Evolutionary conservation across 371 early-diverging fungal species (phyloP).

Genomic region (Syncephalastrum contaminatum): DNA sequence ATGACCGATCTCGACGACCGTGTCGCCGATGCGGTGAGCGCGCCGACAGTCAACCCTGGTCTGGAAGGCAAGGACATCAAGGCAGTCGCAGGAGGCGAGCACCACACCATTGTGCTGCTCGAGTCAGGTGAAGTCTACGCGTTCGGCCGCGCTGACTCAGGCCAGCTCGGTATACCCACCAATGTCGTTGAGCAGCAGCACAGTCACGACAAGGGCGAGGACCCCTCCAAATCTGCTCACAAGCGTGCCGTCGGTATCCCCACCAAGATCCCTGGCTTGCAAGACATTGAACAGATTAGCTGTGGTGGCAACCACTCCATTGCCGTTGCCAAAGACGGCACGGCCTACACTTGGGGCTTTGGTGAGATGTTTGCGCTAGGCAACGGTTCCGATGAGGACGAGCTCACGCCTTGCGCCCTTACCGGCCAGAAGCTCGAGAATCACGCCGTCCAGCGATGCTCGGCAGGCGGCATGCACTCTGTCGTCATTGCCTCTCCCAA

Average conservation of each 20-base stretch:
- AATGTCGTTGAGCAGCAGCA: constrained; percentile 24
- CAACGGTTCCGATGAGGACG: constrained; percentile 74
- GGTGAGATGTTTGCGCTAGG: constrained; percentile 77
- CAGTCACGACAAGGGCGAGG: constrained; percentile 14
- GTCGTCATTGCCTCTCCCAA: constrained; percentile 48
- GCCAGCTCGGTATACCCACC: constrained; percentile 85
- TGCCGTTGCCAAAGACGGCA: constrained; percentile 68
- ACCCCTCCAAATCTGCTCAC: constrained; percentile 31
- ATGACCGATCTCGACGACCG: constrained; percentile 40
- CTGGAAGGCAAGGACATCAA: constrained; percentile 44
- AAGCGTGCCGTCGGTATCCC: constrained; percentile 65
- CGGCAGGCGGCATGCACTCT: constrained; percentile 80
- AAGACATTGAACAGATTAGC: constrained; percentile 59
- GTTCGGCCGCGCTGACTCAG: constrained; percentile 90
- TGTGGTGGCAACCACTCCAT: constrained; percentile 90
- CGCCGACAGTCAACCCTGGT: constrained; percentile 53
- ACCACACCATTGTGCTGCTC: constrained; percentile 81
- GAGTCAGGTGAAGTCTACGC: constrained; percentile 74
- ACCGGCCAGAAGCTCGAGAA: constrained; percentile 60
- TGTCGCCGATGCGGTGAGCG: constrained; percentile 34
- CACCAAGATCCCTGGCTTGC: constrained; percentile 48
- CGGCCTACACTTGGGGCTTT: constrained; percentile 92
- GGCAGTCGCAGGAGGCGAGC: constrained; percentile 85
- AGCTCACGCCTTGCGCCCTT: constrained; percentile 43
- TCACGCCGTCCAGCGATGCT: constrained; percentile 49